Evolutionary conservation across 78 protist species (phyloP).

Genomic region (Dictyostelium purpureum): DNA sequence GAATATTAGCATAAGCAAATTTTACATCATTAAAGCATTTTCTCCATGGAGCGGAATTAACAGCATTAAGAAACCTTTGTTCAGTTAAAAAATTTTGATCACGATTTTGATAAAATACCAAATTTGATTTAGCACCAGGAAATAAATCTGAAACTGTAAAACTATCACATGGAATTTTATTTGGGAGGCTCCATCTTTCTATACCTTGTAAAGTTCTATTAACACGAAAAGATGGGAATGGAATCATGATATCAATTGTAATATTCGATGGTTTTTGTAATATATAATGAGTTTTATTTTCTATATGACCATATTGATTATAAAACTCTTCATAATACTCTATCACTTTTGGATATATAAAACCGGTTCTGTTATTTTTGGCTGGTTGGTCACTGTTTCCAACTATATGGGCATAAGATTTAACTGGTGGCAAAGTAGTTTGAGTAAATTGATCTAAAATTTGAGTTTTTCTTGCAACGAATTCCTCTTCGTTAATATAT

Average conservation of each 20-base stretch:
- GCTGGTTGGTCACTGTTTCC: too few relatives aligned
- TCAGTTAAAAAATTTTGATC: not conserved
- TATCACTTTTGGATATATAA: not conserved
- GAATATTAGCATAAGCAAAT: not conserved
- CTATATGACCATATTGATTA: not conserved
- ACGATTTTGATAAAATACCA: not conserved
- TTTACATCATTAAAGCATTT: not conserved
- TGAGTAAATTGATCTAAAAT: too few relatives aligned
- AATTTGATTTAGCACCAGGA: not conserved
- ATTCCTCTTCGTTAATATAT: too few relatives aligned
- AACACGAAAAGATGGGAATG: not conserved
- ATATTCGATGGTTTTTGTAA: not conserved
- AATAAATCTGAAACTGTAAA: not conserved
- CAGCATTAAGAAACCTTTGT: not conserved
- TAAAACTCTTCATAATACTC: not conserved
- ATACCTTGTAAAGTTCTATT: not conserved
- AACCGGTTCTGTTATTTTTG: too few relatives aligned
- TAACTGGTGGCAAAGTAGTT: too few relatives aligned
- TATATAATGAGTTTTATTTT: not conserved
- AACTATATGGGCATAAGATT: too few relatives aligned
- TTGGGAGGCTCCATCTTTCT: not conserved
- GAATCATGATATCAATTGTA: not conserved
- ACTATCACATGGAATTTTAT: not conserved
- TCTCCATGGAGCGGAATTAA: not conserved
- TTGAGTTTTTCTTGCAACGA: too few relatives aligned